These are phyloP conservation scores for Corylus americana DNA, from an alignment of 306 rosid genomes.

Conservation along the genomic window DNA sequence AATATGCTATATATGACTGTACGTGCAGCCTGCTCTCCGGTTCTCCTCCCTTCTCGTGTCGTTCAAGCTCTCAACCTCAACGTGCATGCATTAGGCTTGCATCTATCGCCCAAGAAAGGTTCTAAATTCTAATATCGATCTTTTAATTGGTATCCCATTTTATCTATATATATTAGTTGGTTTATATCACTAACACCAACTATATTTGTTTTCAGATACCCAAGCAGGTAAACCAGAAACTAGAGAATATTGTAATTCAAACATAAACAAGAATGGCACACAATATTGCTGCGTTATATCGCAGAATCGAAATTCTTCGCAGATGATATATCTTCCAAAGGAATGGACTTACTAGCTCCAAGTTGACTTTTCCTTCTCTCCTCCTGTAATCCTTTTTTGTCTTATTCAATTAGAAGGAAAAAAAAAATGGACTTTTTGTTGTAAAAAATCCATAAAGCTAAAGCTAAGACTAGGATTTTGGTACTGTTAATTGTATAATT, in stretches of 20 bases:
- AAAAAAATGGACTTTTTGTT: too few species aligned
- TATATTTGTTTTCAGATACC: conserved; percentile 11
- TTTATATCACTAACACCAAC: not conserved
- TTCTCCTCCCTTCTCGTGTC: conserved; percentile 67
- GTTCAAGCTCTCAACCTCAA: conserved; percentile 76
- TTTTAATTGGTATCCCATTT: not conserved
- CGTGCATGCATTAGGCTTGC: conserved; percentile 62
- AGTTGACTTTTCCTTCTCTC: not conserved
- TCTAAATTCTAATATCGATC: not conserved
- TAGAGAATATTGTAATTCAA: conserved; percentile 16
- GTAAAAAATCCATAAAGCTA: too few species aligned
- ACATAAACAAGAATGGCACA: conserved; percentile 28
- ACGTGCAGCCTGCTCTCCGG: conserved; percentile 67
- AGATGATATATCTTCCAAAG: conserved; percentile 68
- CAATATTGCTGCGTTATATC: conserved; percentile 43
- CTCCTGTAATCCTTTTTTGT: too few species aligned
- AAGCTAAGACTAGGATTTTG: too few species aligned
- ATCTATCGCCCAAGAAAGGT: conserved; percentile 62
- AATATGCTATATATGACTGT: not conserved
- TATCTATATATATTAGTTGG: not conserved
- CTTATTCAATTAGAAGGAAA: too few species aligned
- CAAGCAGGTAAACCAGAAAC: conserved; percentile 8
- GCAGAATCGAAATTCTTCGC: conserved; percentile 40
- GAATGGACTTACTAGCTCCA: conserved; percentile 69
- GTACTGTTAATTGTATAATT: too few species aligned